Percentiles rank a stretch among this genome's conserved stretches.
phyloP scores from a whole-genome alignment of 2,329 filamentous ascomycete species.

The Ascochyta clinopodiicola region DNA sequence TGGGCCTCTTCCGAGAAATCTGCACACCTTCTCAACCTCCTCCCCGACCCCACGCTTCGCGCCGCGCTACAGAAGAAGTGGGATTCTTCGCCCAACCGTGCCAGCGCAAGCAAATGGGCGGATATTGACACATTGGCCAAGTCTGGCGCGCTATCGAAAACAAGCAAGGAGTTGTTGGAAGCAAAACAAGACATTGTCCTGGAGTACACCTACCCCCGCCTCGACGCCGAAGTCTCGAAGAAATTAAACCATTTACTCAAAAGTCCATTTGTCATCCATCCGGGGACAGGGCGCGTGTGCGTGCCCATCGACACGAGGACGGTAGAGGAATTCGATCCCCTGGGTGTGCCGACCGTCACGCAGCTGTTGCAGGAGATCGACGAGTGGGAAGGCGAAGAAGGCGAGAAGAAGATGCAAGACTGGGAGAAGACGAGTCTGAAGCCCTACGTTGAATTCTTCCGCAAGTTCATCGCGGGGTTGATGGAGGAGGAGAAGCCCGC shows the following conservation, averaged over 20 bases:
- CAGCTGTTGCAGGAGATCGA: conserved; percentile 86
- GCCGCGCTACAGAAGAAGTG: conserved; percentile 87
- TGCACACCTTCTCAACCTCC: conserved; percentile 79
- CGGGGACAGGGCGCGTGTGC: conserved; percentile 90
- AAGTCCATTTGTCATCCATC: conserved; percentile 94
- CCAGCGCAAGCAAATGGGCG: conserved; percentile 84
- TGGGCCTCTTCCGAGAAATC: conserved; percentile 73
- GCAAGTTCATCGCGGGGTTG: conserved; percentile 76
- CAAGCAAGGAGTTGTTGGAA: conserved; percentile 75
- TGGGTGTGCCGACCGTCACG: conserved; percentile 87
- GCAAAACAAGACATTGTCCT: conserved; percentile 96
- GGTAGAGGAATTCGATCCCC: conserved; percentile 84
- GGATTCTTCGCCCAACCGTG: conserved; percentile 79
- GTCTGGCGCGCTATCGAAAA: conserved; percentile 75
- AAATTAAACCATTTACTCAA: conserved; percentile 98
- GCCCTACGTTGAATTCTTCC: conserved; percentile 90
- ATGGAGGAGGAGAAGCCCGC: conserved; percentile 72
- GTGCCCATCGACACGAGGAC: conserved; percentile 83
- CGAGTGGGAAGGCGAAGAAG: conserved; percentile 67
- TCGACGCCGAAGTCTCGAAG: conserved; percentile 97
- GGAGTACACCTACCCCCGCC: conserved; percentile 96
- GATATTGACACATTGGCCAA: conserved; percentile 90
- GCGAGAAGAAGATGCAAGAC: conserved; percentile 69
- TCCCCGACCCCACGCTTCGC: conserved; percentile 80
- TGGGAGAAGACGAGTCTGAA: conserved; percentile 98